These are phyloP conservation scores for Stygiomarasmius scandens DNA, from an alignment of 1,284 basidiomycete species.

Conservation along the genomic window DNA sequence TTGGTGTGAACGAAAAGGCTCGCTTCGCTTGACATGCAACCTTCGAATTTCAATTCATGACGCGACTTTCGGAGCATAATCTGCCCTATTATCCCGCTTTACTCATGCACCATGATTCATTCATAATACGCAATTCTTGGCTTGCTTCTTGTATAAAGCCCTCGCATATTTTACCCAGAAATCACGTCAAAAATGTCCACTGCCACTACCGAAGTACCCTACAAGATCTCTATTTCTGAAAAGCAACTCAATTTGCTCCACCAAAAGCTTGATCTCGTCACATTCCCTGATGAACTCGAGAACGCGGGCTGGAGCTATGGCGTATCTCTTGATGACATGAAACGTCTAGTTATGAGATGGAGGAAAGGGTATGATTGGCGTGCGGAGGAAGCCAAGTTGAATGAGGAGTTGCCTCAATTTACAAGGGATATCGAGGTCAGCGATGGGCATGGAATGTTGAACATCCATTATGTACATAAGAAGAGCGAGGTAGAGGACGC, in stretches of 20 bases:
- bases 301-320: constrained; percentile 41
- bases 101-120: no score
- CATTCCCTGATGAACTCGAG: constrained; percentile 45
- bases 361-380: constrained; percentile 45
- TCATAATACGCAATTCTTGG: no score
- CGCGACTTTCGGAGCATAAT: no score
- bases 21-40: no score
- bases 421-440: constrained; percentile 2
- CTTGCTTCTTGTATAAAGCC: no score
- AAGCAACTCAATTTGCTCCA: constrained; percentile 26
- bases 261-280: constrained; percentile 33
- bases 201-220: constrained; percentile 21
- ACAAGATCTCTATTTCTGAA: constrained; percentile 34
- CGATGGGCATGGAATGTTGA: neutral
- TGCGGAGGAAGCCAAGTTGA: constrained; percentile 38
- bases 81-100: no score
- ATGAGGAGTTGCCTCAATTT: constrained; percentile 34
- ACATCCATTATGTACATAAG: constrained; percentile 6
- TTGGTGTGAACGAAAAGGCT: no score
- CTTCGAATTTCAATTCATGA: no score
- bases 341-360: constrained; percentile 41
- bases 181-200: no score
- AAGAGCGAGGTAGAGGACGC: constrained; percentile 34
- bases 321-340: constrained; percentile 40
- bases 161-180: no score